These are phyloP conservation scores for Ensete glaucum DNA, from an alignment of 176 grass and related monocot genomes.

Conservation along the genomic window DNA sequence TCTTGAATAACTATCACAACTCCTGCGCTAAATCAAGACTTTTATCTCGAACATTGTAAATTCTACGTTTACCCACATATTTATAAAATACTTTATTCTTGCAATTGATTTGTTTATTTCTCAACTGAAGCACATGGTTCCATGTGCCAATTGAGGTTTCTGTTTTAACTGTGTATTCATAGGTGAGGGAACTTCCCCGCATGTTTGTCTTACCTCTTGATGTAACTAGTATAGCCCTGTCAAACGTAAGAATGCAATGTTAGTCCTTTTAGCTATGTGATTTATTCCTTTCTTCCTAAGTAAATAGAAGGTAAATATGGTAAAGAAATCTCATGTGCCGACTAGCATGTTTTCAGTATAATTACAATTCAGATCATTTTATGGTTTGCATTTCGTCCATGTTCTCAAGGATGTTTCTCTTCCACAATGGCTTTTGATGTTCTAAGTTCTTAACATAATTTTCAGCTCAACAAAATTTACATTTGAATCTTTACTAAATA, in stretches of 20 bases:
- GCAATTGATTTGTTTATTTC: background rate
- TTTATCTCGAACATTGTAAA: no score
- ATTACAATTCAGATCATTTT: background rate
- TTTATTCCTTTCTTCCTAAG: background rate
- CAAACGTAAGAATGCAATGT: background rate
- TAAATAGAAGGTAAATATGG: background rate
- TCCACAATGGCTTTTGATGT: background rate
- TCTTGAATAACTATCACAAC: no score
- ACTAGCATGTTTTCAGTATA: background rate
- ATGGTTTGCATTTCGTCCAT: background rate
- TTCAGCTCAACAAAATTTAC: background rate
- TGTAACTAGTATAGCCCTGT: background rate
- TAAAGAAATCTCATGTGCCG: background rate
- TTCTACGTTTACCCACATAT: no score
- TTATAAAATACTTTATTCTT: no score
- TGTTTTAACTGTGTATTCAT: no score
- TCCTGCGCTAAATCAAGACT: no score
- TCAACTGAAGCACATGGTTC: background rate
- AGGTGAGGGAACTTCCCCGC: no score
- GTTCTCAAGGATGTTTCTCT: background rate
- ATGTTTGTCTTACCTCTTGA: no score
- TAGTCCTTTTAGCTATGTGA: background rate
- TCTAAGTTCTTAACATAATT: background rate
- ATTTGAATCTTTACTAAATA: background rate
- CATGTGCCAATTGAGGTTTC: background rate